phyloP scores from a whole-genome alignment of 1,139 yeast genomes.

The Debaryomyces nepalensis region DNA sequence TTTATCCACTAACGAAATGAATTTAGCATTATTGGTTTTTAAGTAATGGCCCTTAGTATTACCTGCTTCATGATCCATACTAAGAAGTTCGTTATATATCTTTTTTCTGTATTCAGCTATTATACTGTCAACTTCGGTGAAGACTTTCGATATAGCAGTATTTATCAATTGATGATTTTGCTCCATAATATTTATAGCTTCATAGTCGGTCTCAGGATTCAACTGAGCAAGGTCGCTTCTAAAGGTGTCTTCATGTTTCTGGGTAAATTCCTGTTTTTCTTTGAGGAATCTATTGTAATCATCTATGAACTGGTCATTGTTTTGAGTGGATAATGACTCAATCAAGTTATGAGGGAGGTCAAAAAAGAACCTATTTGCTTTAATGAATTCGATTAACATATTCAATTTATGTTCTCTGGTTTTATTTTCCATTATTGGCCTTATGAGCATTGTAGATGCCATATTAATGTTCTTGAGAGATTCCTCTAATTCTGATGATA shows the following conservation, averaged over 20 bases:
- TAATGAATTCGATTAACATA: constrained; percentile 65
- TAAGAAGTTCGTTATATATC: constrained; percentile 61
- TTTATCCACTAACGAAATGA: constrained; percentile 46
- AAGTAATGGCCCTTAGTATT: constrained; percentile 16
- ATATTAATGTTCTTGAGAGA: constrained; percentile 53
- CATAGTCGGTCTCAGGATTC: constrained; percentile 22
- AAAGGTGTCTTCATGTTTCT: constrained; percentile 23
- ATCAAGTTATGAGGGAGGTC: constrained; percentile 70
- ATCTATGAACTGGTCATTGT: constrained; percentile 72
- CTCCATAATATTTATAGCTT: constrained; percentile 23
- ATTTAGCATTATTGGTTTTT: constrained; percentile 30
- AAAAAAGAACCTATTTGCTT: constrained; percentile 64
- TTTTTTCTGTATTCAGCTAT: constrained; percentile 66
- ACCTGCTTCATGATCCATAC: constrained; percentile 44
- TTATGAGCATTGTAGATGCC: constrained; percentile 68
- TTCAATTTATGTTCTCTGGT: constrained; percentile 62
- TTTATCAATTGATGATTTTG: constrained; percentile 44
- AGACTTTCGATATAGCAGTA: constrained; percentile 49
- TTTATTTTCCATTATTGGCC: constrained; percentile 75
- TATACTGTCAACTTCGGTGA: constrained; percentile 68
- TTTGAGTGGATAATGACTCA: constrained; percentile 56
- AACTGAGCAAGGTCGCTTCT: constrained; percentile 20
- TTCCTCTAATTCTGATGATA: constrained; percentile 45
- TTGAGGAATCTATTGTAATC: constrained; percentile 65
- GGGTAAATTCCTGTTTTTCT: constrained; percentile 29